These are phyloP conservation scores for Coemansia sp. DNA, from an alignment of 192 early-diverging fungal species.

Conservation along the genomic window DNA sequence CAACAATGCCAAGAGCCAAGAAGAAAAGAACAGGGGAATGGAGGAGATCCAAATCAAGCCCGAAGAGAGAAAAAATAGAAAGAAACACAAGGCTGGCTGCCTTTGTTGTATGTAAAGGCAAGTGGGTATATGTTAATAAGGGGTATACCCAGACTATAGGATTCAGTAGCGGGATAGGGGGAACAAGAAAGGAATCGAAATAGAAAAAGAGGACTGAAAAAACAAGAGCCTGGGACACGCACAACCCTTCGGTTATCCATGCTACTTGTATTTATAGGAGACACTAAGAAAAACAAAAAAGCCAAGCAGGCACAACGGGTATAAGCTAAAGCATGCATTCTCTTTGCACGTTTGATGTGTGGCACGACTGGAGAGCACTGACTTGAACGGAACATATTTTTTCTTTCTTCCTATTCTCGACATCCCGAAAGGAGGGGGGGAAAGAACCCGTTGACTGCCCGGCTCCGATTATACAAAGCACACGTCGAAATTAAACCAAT, in stretches of 20 bases:
- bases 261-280: slow-evolving; percentile 8
- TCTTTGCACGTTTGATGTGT: not conserved
- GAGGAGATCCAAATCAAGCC: slow-evolving; percentile 6
- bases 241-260: no score
- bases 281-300: not conserved
- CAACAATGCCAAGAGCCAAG: not conserved
- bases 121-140: not conserved
- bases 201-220: not conserved
- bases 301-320: not conserved
- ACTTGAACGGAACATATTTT: slow-evolving; percentile 9
- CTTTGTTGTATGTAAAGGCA: no score
- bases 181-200: slow-evolving; percentile 1
- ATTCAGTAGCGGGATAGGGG: no score
- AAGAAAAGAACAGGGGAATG: not conserved
- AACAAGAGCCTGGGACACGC: not conserved
- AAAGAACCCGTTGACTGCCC: slow-evolving; percentile 7
- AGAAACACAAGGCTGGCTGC: slow-evolving; percentile 5
- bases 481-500: slow-evolving; percentile 4
- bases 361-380: slow-evolving; percentile 8
- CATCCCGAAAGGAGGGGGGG: not conserved
- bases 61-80: slow-evolving; percentile 6
- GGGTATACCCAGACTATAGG: not conserved
- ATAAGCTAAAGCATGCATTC: not conserved
- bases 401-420: not conserved
- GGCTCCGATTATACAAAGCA: not conserved